phyloP scores from a whole-genome alignment of 2,329 filamentous ascomycete genomes.

The Hyphodiscus sp. region DNA sequence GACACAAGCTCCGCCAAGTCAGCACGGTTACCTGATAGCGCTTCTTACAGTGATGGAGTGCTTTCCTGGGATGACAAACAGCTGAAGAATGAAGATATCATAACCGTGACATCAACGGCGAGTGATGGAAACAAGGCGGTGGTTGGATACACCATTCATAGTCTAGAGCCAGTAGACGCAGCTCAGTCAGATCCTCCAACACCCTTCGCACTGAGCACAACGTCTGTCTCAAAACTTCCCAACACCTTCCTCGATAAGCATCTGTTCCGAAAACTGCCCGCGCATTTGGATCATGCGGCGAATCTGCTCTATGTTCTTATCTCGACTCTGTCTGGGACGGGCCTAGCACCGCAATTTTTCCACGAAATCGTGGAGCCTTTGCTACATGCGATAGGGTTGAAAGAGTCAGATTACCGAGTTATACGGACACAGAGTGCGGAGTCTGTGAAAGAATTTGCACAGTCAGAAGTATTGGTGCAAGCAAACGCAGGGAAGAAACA shows the following conservation, averaged over 20 bases:
- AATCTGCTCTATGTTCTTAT: slow-evolving; percentile 49
- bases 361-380: slow-evolving; percentile 48
- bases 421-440: slow-evolving; percentile 57
- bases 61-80: slow-evolving; percentile 9
- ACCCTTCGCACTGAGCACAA: slow-evolving; percentile 26
- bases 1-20: background rate
- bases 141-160: slow-evolving; percentile 32
- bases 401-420: slow-evolving; percentile 39
- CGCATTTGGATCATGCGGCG: slow-evolving; percentile 25
- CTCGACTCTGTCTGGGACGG: slow-evolving; percentile 59
- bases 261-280: slow-evolving; percentile 34
- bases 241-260: slow-evolving; percentile 33
- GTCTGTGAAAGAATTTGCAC: slow-evolving; percentile 60
- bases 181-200: slow-evolving; percentile 16
- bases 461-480: slow-evolving; percentile 37
- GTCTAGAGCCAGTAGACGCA: slow-evolving; percentile 32
- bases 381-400: slow-evolving; percentile 40
- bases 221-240: slow-evolving; percentile 32
- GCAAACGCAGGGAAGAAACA: slow-evolving; percentile 43
- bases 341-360: slow-evolving; percentile 51
- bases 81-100: slow-evolving; percentile 29
- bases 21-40: background rate
- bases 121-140: slow-evolving; percentile 1
- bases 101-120: slow-evolving; percentile 23
- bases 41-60: slow-evolving; percentile 13